Percentiles rank a stretch among this genome's conserved stretches.
Conservation (phyloP, 768 basidiomycete species). For the Rhodotorula paludigena region DNA sequence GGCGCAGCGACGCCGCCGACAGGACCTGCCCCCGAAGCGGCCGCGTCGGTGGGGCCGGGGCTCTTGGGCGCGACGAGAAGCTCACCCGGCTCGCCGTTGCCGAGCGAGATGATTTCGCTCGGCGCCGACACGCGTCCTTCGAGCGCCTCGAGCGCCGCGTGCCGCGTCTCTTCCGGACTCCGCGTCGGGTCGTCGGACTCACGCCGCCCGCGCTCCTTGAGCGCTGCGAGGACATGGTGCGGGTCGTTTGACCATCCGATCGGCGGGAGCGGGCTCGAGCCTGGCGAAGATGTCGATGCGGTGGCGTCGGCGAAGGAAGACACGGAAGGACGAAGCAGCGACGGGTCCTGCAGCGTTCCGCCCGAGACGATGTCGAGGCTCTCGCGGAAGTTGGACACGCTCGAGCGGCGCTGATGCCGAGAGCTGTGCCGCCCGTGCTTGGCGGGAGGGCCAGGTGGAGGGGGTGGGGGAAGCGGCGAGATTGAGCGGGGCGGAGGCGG, state of each 20-base stretch:
- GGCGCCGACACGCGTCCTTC: constrained; percentile 67
- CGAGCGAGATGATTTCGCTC: constrained; percentile 34
- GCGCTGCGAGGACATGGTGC: constrained; percentile 55
- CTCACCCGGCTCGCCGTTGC: constrained; percentile 25
- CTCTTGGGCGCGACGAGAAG: constrained; percentile 23
- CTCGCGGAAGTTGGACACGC: constrained; percentile 82
- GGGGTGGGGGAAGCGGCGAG: constrained; percentile 18
- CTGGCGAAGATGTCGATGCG: neutral
- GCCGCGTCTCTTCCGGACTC: constrained; percentile 63
- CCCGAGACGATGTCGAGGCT: constrained; percentile 88
- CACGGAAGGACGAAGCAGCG: constrained; percentile 22
- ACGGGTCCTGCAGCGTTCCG: neutral
- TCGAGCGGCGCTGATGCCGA: constrained; percentile 77
- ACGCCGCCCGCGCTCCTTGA: constrained; percentile 55
- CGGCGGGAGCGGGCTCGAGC: neutral
- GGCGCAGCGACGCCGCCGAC: constrained; percentile 24
- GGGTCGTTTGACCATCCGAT: constrained; percentile 25
- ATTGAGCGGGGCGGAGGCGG: constrained; percentile 10
- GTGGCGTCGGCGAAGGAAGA: constrained; percentile 16
- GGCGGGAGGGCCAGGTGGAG: constrained; percentile 2
- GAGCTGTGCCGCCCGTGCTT: constrained; percentile 54
- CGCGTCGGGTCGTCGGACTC: constrained; percentile 64
- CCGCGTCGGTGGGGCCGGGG: constrained; percentile 2
- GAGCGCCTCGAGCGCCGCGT: constrained; percentile 75
- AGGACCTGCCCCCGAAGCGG: neutral